Base-by-base conservation (phyloP, 352 stramenopile genomes). In the Pythium inflatum region DNA sequence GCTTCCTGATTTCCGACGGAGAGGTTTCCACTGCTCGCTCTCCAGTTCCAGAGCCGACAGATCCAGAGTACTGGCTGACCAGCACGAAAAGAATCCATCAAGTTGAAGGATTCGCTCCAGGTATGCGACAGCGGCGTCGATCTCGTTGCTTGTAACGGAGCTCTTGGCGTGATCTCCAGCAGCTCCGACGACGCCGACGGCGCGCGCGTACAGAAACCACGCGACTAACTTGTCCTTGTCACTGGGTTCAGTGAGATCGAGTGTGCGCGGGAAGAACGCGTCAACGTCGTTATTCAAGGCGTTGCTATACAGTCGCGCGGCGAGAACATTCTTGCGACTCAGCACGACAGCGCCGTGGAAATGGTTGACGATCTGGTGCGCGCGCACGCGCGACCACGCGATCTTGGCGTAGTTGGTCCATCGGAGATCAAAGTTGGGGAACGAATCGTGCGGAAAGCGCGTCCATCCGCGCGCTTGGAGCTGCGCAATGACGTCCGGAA, bases 341-440 rank as follows among this genome's bases (percentile, higher is more conserved):
- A 92, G 81, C 27, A 85, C 64, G 11, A 91, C 70, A 1, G 84
- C 74, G 62, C 89, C 61, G 43, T 89, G 75, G 55, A 94, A 69
- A 62, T 94, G 86, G 67, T 91, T 94, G 55, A 93, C 73, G 50
- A 80, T 70, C 68, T 91, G 83, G 13, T 61, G 13, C 11, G 66
- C 33, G 12, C 58, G 65, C 63, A 91, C 77, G 33, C 75, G 71
- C 6, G 36, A 9, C 86, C 86, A 94, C 66, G 69, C 50, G 62
- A 94, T 78, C 61, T 79, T 82, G 30, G 67, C 53, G 80, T 94
- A 94, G 75, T 92, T 92, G 61, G 76, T 77, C 80, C 81, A 92
- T 51, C 86, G 85, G 20, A 94, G 75, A 22, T 77, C 70, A 43
- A 79, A 86, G 55, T 76, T 80, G 1, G 86, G 86, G 63, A 88